Evolutionary conservation across 2,329 filamentous ascomycete species (phyloP), one percentile per base, ranked within the genome.

Genomic region (Arthrobotrys conoides): DNA sequence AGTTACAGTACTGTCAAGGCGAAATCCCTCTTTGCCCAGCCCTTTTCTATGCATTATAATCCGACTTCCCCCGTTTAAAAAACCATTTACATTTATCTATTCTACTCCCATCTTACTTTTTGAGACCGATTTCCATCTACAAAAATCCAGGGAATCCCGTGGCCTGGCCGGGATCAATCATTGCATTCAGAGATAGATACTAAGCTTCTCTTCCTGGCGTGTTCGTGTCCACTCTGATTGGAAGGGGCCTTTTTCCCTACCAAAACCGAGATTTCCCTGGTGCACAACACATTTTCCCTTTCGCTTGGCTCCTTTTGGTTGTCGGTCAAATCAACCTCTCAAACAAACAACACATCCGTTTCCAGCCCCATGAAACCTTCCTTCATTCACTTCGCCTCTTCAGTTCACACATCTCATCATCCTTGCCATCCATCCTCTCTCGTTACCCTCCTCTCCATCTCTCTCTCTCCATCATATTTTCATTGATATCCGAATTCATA

Each of bases 341-440:
- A 46, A 48, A 57, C 59, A 66, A 72, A 72, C 59, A 65, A 64
- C 68, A 71, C 67, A 68, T 55, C 38, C 20, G 22, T 38, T 59
- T 72, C 59, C 69, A 65, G 69, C 69, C 69, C 36, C 36, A 48
- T 48, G 44, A 46, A 46, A 46, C 44, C 16, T 18, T 18, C 44
- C 44, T 46, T 46, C 44, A 1, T 20, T 46, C 44, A 6, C 48
- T 24, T 51, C 48, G 22, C 22, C 24, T 24, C 16, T 27, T 22
- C 57, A 41, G 8, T 41, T n/a, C 38, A 14, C 38, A 14, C 38
- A 36, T n/a, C 12, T 41, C 38, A 41, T 41, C 38, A 41, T n/a
- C 38, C 12, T 41, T n/a, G 14, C 38, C 12, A 41, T 16, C 14
- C 12, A 1, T 36, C 33, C 33, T 38, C 30, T 10, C 16, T 63